These are phyloP conservation scores for Vigna radiata DNA, from an alignment of 306 rosid genomes.

Conservation along the genomic window DNA sequence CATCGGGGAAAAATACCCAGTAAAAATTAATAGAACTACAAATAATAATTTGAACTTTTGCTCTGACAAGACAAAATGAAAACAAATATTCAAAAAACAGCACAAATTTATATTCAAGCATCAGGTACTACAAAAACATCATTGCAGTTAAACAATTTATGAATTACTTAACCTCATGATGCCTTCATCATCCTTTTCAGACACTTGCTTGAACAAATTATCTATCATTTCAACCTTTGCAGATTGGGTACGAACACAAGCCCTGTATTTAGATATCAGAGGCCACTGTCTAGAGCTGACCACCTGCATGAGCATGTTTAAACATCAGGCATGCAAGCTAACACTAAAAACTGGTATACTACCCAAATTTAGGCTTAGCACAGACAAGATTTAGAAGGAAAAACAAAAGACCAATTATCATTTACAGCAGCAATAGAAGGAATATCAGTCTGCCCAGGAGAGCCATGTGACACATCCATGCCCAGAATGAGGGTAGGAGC, in stretches of 20 bases:
- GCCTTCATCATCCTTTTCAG: constrained; percentile 86
- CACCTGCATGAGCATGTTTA: constrained; percentile 59
- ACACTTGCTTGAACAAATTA: constrained; percentile 69
- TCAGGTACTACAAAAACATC: not conserved
- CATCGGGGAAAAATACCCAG: not conserved
- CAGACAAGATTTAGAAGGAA: not conserved
- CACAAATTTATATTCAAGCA: not conserved
- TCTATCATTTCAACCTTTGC: constrained; percentile 94
- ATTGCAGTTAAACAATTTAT: not conserved
- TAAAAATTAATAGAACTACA: constrained; percentile 14
- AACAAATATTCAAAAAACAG: not conserved
- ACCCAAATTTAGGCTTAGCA: not conserved
- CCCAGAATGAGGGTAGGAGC: constrained; percentile 87
- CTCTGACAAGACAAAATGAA: not conserved
- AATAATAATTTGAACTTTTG: not conserved
- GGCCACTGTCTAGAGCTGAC: constrained; percentile 97
- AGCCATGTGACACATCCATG: constrained; percentile 99
- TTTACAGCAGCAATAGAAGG: constrained; percentile 96
- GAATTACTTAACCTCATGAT: constrained; percentile 67
- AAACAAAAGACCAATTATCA: not conserved
- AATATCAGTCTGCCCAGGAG: constrained; percentile 92
- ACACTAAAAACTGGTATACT: not conserved
- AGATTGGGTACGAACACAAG: constrained; percentile 90
- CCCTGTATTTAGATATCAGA: constrained; percentile 85
- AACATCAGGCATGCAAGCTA: constrained; percentile 10